Evolutionary conservation across 2,329 filamentous ascomycete species (phyloP).

Genomic region (Rutstroemia sp.): DNA sequence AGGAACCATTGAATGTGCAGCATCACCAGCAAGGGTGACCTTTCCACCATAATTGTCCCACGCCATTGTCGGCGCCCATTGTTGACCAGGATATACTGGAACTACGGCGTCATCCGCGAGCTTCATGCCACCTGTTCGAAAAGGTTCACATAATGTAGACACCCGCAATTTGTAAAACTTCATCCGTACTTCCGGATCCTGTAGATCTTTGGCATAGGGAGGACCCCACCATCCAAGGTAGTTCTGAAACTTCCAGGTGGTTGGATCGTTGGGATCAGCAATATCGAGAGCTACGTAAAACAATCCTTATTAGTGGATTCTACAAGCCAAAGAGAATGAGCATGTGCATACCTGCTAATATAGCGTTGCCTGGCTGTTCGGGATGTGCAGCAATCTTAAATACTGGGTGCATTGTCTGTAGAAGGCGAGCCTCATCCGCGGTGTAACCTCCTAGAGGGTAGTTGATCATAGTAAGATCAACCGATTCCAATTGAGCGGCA

Average conservation of each 20-base stretch:
- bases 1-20: slow-evolving; percentile 1
- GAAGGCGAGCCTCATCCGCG: not conserved
- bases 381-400: not conserved
- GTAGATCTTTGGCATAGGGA: not conserved
- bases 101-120: not conserved
- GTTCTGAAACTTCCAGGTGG: not conserved
- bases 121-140: not conserved
- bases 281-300: not conserved
- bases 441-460: not conserved
- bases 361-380: not conserved
- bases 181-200: not conserved
- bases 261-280: not conserved
- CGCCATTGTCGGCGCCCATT: not conserved
- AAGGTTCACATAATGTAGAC: not conserved
- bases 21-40: not conserved
- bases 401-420: not conserved
- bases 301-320: not conserved
- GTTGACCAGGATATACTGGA: not conserved
- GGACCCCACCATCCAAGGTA: not conserved
- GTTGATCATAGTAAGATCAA: not conserved
- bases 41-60: not conserved
- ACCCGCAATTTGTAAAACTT: not conserved
- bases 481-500: not conserved
- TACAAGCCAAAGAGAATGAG: not conserved
- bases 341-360: not conserved